Base-by-base conservation (phyloP, 257 asterid species). In the Euphrasia confusa region DNA sequence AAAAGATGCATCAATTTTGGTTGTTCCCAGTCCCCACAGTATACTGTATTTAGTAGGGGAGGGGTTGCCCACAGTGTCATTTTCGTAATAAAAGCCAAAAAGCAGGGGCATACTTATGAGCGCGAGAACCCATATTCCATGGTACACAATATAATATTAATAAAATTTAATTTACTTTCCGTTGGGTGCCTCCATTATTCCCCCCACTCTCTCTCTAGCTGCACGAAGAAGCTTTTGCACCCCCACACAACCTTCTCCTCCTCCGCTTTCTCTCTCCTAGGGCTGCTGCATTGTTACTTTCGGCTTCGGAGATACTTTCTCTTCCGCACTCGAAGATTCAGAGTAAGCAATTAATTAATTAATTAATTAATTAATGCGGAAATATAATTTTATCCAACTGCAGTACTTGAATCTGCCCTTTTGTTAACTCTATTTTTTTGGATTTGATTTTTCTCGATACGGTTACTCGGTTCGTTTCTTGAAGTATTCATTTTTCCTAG, bases 261-360 rank as follows among this genome's bases (percentile, higher is more conserved):
- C 64, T 3, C 58, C 58, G 14, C 45, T 58, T 64, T 72, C 66
- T 69, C 78, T 64, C 80, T 67, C 75, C 30, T 70, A 72, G 86
- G 83, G 79, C 74, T 76, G 70, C 74, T 81, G 68, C 79, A 78
- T 68, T 75, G 70, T 60, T 63, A n/a, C 60, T 57, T 42, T 33
- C 60, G 54, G 63, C 59, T 14, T 17, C 10, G 12, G 8, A 15
- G 21, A 54, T 61, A 11, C 39, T 12, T n/a, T 45, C 50, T 26
- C 24, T 21, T 21, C 24, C 40, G 69, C 26, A 52, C 66, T 74
- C 49, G 2, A 40, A 37, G 53, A 67, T 66, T 65, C 61, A 7
- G 63, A 56, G 68, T 58, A 8, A 59, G 72, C 65, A 32, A 54
- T 59, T 12, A 60, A 47, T 60, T 35, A 5, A 4, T 35, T 33